These are phyloP conservation scores for Vigna angularis DNA, from an alignment of 306 rosid genomes.

Conservation along the genomic window DNA sequence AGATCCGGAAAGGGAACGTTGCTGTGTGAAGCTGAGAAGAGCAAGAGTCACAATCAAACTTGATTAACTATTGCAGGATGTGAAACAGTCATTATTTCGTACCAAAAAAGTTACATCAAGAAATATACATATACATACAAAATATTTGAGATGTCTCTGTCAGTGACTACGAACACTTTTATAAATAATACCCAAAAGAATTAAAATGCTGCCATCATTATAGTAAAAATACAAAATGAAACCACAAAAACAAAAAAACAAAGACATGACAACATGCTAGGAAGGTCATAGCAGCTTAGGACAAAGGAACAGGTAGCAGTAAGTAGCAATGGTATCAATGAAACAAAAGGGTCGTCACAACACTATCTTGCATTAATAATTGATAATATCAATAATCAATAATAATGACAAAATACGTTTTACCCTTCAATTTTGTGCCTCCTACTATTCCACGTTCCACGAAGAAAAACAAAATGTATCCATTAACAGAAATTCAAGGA, in stretches of 20 bases:
- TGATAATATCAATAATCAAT: neutral
- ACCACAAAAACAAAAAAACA: neutral
- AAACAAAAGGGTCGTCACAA: slow-evolving; percentile 24
- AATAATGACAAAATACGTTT: neutral
- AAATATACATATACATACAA: neutral
- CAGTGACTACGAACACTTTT: slow-evolving; percentile 19
- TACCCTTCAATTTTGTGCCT: neutral
- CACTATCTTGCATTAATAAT: neutral
- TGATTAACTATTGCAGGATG: slow-evolving; percentile 40
- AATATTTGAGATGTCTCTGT: slow-evolving; percentile 29
- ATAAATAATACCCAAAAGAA: slow-evolving; percentile 26
- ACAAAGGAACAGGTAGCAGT: slow-evolving; percentile 23
- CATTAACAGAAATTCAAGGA: neutral
- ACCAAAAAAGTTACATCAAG: slow-evolving; percentile 20
- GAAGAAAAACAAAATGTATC: neutral
- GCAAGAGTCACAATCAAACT: slow-evolving; percentile 39
- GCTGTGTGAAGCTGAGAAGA: slow-evolving; percentile 29
- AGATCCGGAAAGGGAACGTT: slow-evolving; percentile 30
- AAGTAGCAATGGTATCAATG: neutral
- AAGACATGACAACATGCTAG: slow-evolving; percentile 11
- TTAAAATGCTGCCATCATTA: slow-evolving; percentile 23
- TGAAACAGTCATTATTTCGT: slow-evolving; percentile 25
- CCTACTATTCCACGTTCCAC: neutral
- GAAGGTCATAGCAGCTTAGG: slow-evolving; percentile 19
- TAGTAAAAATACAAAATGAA: slow-evolving; percentile 2